These are phyloP conservation scores for Fusarium illudens DNA, from an alignment of 2,329 filamentous ascomycete species.

Conservation along the genomic window DNA sequence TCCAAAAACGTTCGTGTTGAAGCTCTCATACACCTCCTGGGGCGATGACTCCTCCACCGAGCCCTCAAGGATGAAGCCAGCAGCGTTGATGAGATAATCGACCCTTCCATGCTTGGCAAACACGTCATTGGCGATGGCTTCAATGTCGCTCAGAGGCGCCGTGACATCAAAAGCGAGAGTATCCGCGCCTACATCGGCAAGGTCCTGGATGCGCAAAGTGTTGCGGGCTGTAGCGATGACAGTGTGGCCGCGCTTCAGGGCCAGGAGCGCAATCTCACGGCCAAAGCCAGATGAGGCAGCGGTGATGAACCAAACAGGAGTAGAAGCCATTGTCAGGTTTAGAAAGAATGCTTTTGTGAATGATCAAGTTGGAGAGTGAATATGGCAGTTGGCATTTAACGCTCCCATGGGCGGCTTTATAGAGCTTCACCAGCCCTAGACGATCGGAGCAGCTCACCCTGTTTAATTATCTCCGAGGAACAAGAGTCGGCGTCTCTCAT, in stretches of 20 bases:
- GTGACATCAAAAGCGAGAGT: constrained; percentile 59
- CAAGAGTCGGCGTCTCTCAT: neutral
- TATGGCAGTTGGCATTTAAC: neutral
- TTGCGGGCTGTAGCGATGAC: constrained; percentile 61
- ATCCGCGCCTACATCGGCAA: constrained; percentile 54
- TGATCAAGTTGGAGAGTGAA: neutral
- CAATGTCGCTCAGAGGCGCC: constrained; percentile 47
- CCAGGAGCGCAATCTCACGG: constrained; percentile 52
- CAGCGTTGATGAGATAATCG: constrained; percentile 59
- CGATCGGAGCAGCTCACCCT: neutral
- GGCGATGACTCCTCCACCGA: constrained; percentile 51
- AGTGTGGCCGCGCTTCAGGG: constrained; percentile 56
- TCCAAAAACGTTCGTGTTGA: constrained; percentile 65
- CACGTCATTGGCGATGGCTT: constrained; percentile 46
- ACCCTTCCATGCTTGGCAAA: constrained; percentile 49
- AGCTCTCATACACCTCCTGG: constrained; percentile 50
- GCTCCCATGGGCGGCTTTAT: neutral
- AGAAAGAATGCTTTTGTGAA: neutral
- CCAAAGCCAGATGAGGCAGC: constrained; percentile 63
- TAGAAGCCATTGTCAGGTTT: constrained; percentile 10
- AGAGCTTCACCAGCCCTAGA: neutral
- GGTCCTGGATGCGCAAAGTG: constrained; percentile 49
- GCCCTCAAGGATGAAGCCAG: constrained; percentile 55
- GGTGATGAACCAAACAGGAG: constrained; percentile 61
- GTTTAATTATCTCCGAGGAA: neutral